Percentiles rank a stretch among this genome's conserved stretches.
phyloP scores from a whole-genome alignment of 2,329 filamentous ascomycete species.

The Nigrograna mackinnonii region DNA sequence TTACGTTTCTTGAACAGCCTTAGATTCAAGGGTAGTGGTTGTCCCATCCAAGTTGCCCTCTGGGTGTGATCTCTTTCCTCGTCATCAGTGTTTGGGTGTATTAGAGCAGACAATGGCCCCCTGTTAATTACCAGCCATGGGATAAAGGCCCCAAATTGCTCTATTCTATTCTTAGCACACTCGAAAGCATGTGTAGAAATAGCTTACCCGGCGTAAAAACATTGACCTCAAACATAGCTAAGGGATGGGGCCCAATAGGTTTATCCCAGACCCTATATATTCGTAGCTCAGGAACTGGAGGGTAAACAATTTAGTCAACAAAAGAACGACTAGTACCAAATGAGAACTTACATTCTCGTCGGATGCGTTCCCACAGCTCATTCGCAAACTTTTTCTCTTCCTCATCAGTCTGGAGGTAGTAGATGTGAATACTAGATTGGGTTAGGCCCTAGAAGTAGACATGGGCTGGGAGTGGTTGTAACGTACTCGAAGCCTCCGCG shows the following conservation, averaged over 20 bases:
- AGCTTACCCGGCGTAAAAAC: conserved; percentile 68
- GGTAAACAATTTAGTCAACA: not conserved
- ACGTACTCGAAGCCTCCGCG: conserved; percentile 73
- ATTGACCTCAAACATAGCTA: conserved; percentile 93
- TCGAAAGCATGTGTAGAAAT: not conserved
- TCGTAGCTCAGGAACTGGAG: conserved; percentile 77
- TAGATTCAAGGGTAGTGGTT: conserved; percentile 64
- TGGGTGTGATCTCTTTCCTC: conserved; percentile 66
- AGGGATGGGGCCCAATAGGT: conserved; percentile 79
- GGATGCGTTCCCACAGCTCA: conserved; percentile 76
- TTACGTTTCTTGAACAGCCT: conserved; percentile 48
- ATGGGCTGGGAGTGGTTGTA: not conserved
- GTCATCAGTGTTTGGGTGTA: conserved; percentile 82
- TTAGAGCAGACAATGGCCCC: conserved; percentile 75
- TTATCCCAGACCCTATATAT: conserved; percentile 78
- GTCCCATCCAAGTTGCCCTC: conserved; percentile 75
- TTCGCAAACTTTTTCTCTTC: conserved; percentile 69
- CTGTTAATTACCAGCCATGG: conserved; percentile 83
- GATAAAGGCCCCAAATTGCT: conserved; percentile 87
- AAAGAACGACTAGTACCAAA: not conserved
- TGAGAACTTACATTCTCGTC: conserved; percentile 69
- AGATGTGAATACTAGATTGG: conserved; percentile 68
- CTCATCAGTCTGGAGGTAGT: conserved; percentile 68
- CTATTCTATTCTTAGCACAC: conserved; percentile 26
- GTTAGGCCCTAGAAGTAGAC: no score